Evolutionary conservation across 2,329 filamentous ascomycete genomes (phyloP), one percentile per base, ranked within the genome.

Genomic region (Byssoonygena ceratinophila): DNA sequence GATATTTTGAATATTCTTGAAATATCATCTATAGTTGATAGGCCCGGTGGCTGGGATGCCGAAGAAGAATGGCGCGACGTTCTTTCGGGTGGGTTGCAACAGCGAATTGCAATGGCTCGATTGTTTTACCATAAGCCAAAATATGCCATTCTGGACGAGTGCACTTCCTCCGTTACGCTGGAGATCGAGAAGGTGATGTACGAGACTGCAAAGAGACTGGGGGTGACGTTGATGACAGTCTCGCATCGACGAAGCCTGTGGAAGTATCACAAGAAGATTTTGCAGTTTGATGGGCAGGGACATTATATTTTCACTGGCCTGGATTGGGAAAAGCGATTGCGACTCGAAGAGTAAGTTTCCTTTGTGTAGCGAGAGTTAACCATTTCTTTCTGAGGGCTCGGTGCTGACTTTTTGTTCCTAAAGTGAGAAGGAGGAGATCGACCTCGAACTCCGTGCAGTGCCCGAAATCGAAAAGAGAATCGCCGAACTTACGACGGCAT

Each of bases 1-100:
- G 75, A 78, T 11, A 87, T 96, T 55, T 79, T 98, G 29, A 76
- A 77, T 22, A 82, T 83, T 23, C 82, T 98, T 2, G 85, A 88
- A 54, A 87, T 98, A 22, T 87, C 89, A 57, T 81, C 84, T 56
- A 79, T 98, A 2, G 81, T 95, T 43, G 82, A 86, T 48, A 77
- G 87, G 12, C 87, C 87, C 54, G 80, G 80, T 14, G 88, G 87
- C 22, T 95, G 91, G 83, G 91, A 97, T 64, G 85, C 87, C 5
- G 89, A 96, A 70, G 89, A 91, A 49, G 91, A 97, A 72, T 98
- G 92, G 92, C 84, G 89, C 45, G 91, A 97, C 60, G 87, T 94
- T 0, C 78, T 98, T 25, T 94, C 87, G 0, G 88, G 87, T 11
- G 92, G 92, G 5, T 76, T 96, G 18, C 92, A 98, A 71, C 92